Evolutionary conservation across 805 yeast species (phyloP), one percentile per base, ranked within the genome.

Genomic region (Pichia nanzhaoensis): DNA sequence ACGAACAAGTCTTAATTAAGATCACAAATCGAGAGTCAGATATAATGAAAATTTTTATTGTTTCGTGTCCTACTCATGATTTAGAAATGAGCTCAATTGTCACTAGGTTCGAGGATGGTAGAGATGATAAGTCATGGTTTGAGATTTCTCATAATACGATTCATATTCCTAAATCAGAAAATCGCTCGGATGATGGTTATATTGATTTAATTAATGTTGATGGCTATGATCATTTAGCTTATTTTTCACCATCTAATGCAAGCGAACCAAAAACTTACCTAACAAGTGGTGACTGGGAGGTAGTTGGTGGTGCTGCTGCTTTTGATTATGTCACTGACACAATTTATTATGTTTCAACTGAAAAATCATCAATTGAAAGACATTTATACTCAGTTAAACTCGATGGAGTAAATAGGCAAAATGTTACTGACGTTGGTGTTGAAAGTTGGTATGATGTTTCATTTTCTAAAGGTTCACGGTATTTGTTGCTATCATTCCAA

Each of bases 271-370:
- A 55, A 2, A 16, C 16, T 27, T 60, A 83, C 19, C 71, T 95
- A 39, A 85, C 93, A 1, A 47, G 63, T 3, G 99, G 99, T 6
- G 65, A 74, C 1, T 93, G 96, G 95, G 99, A 93, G 62, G 95
- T 93, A n/a, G 84, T 77, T 22, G 74, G 70, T 49, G 90, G 87
- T 1, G 79, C 84, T 2, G 67, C 82, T 2, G 74, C 82, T 0
- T 78, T 77, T 63, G 88, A 84, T 56, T 66, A 64, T 42, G 65
- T 68, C 5, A 66, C 64, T 27, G 74, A 72, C 44, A 70, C 75
- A 51, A 73, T 80, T 14, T 83, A 80, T 60, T 93, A 80, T 60
- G 58, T 80, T 7, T 82, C 91, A 5, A 87, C 98, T 0, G 75
- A 78, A 57, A 79, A 78, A 51, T 79, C 90, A 1, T 80, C 96